Percentiles rank a stretch among this genome's conserved stretches.
Conservation (phyloP, 805 yeast species). For the Candida broadrunensis region DNA sequence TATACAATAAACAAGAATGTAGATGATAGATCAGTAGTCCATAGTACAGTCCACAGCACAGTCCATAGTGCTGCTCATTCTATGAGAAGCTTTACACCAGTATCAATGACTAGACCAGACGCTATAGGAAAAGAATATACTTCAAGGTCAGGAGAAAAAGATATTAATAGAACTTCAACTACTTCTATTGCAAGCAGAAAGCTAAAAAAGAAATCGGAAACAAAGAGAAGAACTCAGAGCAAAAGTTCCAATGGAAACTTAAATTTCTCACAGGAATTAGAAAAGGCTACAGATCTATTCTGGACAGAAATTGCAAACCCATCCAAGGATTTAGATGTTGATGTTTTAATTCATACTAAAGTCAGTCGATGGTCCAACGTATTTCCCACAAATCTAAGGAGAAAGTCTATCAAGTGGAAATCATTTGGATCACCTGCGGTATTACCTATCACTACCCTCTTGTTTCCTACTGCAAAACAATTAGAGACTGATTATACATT, state of each 20-base stretch:
- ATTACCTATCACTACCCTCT: conserved; percentile 74
- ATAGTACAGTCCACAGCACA: neutral
- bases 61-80: neutral
- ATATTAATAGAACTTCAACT: neutral
- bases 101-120: conserved; percentile 1
- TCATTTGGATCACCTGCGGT: conserved; percentile 93
- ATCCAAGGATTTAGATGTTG: conserved; percentile 59
- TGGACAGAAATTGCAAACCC: conserved; percentile 59
- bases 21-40: conserved; percentile 11
- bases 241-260: neutral
- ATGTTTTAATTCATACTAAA: conserved; percentile 53
- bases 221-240: neutral
- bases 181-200: neutral
- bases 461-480: conserved; percentile 70
- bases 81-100: neutral
- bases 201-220: neutral
- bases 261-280: conserved; percentile 4
- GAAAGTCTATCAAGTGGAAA: conserved; percentile 83
- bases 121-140: neutral
- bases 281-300: conserved; percentile 11
- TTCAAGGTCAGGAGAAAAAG: neutral
- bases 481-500: conserved; percentile 72
- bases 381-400: conserved; percentile 67
- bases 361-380: conserved; percentile 91
- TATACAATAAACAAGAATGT: conserved; percentile 32